phyloP scores from a whole-genome alignment of 345 rosid species.

The Sonneratia caseolaris region DNA sequence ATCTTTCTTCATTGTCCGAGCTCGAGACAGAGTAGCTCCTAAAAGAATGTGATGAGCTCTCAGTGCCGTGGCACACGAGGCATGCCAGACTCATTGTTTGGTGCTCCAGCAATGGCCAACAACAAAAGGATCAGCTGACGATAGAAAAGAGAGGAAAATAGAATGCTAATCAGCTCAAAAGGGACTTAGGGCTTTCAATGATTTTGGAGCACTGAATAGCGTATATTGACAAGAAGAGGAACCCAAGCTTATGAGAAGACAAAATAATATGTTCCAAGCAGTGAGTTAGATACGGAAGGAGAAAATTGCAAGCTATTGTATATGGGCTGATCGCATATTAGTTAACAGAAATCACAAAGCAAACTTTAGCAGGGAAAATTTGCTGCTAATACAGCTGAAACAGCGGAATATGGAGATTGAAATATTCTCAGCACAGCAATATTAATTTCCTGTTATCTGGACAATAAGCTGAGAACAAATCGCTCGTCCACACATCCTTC shows the following conservation, averaged over 20 bases:
- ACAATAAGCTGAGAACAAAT: not conserved
- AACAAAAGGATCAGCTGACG: not conserved
- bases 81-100: not conserved
- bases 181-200: not conserved
- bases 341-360: not conserved
- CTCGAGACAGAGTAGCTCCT: constrained; percentile 92
- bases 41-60: constrained; percentile 89
- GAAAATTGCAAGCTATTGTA: not conserved
- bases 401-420: not conserved
- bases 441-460: not conserved
- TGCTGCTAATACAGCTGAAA: not conserved
- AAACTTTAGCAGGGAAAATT: not conserved
- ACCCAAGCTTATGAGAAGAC: not conserved
- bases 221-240: not conserved
- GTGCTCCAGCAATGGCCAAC: constrained; percentile 6
- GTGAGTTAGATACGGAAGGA: not conserved
- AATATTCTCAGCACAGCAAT: not conserved
- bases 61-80: constrained; percentile 49
- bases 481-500: not conserved
- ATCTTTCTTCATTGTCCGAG: constrained; percentile 83
- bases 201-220: not conserved
- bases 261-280: not conserved
- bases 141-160: not conserved
- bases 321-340: not conserved
- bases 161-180: not conserved